Conservation (phyloP, 805 yeast species). For the Candida lessepsii region DNA sequence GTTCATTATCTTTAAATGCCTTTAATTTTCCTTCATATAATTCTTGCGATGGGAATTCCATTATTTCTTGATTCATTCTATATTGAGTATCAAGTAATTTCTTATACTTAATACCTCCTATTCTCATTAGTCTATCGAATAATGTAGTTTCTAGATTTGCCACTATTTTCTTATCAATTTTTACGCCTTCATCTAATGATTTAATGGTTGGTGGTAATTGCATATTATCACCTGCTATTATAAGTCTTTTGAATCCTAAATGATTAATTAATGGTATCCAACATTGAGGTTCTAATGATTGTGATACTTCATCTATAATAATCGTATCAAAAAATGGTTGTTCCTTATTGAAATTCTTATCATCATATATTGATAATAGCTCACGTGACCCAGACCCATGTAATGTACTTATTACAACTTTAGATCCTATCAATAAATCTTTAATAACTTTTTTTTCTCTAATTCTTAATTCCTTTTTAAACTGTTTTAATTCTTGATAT, state of each 20-base stretch:
- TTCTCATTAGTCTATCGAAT: conserved; percentile 69
- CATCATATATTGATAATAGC: conserved; percentile 51
- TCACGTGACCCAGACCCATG: conserved; percentile 85
- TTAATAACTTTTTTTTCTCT: conserved; percentile 64
- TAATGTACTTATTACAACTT: conserved; percentile 76
- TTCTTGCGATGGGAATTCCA: conserved; percentile 70
- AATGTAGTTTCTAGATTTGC: conserved; percentile 62
- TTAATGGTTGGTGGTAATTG: conserved; percentile 92
- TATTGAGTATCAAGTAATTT: conserved; percentile 75
- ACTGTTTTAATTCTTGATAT: conserved; percentile 64
- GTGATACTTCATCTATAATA: conserved; percentile 94
- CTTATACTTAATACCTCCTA: conserved; percentile 46
- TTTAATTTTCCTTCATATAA: conserved; percentile 62
- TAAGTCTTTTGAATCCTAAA: conserved; percentile 51
- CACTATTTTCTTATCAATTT: conserved; percentile 32
- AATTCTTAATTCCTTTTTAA: conserved; percentile 65
- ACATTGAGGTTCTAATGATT: conserved; percentile 90
- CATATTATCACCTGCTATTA: conserved; percentile 90
- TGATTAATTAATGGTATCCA: conserved; percentile 89
- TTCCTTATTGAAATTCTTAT: conserved; percentile 18
- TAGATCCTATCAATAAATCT: conserved; percentile 57
- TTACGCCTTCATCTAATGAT: conserved; percentile 32
- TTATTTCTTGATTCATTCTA: conserved; percentile 77
- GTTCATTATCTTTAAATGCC: conserved; percentile 61
- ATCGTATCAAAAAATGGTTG: conserved; percentile 66